Evolutionary conservation across 306 rosid genomes (phyloP), one percentile per base, ranked within the genome.

Genomic region (Pyrus communis): DNA sequence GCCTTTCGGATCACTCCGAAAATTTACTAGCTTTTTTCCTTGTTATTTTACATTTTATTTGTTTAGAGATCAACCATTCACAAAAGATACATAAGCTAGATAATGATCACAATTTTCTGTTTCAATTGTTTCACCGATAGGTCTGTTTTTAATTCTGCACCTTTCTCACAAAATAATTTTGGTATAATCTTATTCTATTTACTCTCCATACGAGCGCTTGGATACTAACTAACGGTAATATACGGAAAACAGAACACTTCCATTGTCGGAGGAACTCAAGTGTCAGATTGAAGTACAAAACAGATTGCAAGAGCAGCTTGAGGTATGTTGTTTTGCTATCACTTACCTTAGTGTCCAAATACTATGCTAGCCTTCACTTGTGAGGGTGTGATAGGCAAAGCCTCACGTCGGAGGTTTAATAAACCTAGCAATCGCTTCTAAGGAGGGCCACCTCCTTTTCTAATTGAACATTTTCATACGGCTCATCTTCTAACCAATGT

Each of bases 231-330:
- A 51, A 31, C 69, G 63, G 12, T 65, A 33, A 52, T 35, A 52
- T 25, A 18, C 15, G 42, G 63, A 73, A 75, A 67, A 66, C 88
- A 93, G 96, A 59, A 91, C 81, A 81, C 81, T 89, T 67, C 91
- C 90, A 80, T 71, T 85, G 73, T 86, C 88, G 43, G 96, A 89
- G 74, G 96, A 91, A 46, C 51, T 92, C 3, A 86, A 81, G 74
- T 75, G 75, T 70, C 97, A 88, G 55, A 81, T 87, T 73, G 93
- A 95, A 83, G 97, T 86, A 72, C 97, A 92, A 80, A 92, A 81
- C 76, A 86, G 87, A 84, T 61, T 93, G 57, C 92, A 91, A 81
- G 93, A 92, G 78, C 97, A 96, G 80, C 90, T 91, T 1, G 96
- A 96, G 99, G 99, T 95, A 83, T 46, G 65, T 30, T 67, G 22